phyloP scores from a whole-genome alignment of 75 land plant genomes.

The Gnetum montanum region DNA sequence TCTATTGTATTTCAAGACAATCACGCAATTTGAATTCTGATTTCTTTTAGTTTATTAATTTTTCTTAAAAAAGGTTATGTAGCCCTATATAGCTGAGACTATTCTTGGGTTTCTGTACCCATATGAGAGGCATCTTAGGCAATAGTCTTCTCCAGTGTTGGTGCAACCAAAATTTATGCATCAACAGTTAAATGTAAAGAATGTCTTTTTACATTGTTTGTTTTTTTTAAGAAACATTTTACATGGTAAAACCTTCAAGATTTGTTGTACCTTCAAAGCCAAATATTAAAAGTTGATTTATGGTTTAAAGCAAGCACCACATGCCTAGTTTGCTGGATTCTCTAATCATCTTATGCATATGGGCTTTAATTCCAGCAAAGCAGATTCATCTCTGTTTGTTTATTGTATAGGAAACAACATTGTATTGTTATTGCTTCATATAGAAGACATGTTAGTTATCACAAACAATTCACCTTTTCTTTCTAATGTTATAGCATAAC shows the following conservation, averaged over 20 bases:
- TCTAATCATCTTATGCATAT: neutral
- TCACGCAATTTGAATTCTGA: too few species aligned
- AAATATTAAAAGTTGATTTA: constrained; percentile 1
- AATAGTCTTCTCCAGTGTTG: too few species aligned
- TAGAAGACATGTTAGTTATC: constrained; percentile 8
- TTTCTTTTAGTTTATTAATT: too few species aligned
- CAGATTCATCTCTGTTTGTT: constrained; percentile 4
- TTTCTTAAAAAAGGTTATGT: too few species aligned
- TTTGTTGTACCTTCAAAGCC: neutral
- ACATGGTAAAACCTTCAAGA: constrained; percentile 6
- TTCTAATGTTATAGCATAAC: neutral
- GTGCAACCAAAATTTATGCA: too few species aligned
- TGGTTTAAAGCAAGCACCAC: constrained; percentile 13
- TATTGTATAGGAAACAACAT: neutral
- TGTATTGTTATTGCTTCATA: neutral
- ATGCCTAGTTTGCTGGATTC: too few species aligned
- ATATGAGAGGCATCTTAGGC: too few species aligned
- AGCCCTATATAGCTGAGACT: too few species aligned
- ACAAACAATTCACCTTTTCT: neutral
- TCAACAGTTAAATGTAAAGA: too few species aligned
- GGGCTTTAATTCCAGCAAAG: neutral
- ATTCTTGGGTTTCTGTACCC: too few species aligned
- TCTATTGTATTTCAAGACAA: too few species aligned
- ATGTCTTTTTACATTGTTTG: too few species aligned
- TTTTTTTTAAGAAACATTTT: constrained; percentile 7